Conservation (phyloP, 345 rosid species). For the Hibiscus mutabilis region DNA sequence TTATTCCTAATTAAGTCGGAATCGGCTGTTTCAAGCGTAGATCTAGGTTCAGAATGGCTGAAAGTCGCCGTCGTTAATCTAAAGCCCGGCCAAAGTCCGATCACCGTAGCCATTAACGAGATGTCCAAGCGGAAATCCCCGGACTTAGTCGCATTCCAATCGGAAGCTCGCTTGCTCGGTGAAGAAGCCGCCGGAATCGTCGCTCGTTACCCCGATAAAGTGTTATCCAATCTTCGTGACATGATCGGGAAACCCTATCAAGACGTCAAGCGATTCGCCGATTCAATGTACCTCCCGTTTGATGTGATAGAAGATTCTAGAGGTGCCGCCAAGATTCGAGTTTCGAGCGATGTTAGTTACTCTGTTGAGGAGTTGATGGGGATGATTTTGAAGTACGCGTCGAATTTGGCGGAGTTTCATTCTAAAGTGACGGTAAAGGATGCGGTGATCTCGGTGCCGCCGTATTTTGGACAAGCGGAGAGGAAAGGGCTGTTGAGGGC, state of each 20-base stretch:
- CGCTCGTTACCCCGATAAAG: conserved; percentile 81
- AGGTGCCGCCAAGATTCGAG: conserved; percentile 56
- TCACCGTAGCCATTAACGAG: conserved; percentile 87
- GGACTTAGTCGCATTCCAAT: conserved; percentile 71
- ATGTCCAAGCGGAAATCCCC: conserved; percentile 99
- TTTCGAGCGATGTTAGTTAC: conserved; percentile 44
- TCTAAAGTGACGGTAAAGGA: conserved; percentile 63
- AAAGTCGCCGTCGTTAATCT: conserved; percentile 91
- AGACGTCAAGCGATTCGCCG: conserved; percentile 47
- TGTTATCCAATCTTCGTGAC: conserved; percentile 72
- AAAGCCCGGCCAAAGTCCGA: conserved; percentile 81
- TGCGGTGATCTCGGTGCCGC: conserved; percentile 76
- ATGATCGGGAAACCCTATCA: conserved; percentile 73
- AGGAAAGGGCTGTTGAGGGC: conserved; percentile 80
- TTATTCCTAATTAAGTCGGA: conserved; percentile 33
- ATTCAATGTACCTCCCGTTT: conserved; percentile 67
- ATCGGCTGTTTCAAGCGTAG: conserved; percentile 85
- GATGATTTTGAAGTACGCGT: conserved; percentile 69
- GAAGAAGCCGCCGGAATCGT: conserved; percentile 93
- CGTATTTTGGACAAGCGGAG: conserved; percentile 94
- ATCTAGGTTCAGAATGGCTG: conserved; percentile 93
- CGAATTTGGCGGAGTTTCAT: conserved; percentile 72
- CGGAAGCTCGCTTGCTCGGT: conserved; percentile 64
- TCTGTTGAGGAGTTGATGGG: conserved; percentile 82
- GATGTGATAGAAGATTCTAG: conserved; percentile 68